Evolutionary conservation across 208 protist species (phyloP).

Genomic region (Leishmania tarentolae): DNA sequence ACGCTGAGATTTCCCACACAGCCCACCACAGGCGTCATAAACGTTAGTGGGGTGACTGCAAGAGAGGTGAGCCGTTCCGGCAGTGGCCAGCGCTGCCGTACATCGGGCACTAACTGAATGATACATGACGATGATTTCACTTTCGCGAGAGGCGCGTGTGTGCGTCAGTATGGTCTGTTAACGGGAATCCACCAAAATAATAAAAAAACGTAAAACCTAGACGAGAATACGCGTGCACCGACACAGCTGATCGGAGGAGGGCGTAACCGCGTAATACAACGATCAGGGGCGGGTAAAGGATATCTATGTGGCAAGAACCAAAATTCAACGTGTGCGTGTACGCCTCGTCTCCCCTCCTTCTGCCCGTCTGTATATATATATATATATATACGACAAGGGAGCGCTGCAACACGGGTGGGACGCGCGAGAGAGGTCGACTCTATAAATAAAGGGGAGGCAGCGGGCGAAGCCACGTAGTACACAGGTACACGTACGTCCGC

Average conservation of each 20-base stretch:
- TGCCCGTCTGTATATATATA: too few species aligned
- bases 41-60: neutral
- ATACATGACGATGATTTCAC: conserved; percentile 17
- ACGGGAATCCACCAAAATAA: neutral
- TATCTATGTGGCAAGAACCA: neutral
- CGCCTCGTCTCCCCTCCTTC: neutral
- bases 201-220: conserved; percentile 2
- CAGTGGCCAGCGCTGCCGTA: conserved; percentile 2
- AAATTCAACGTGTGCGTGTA: neutral
- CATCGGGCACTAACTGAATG: conserved; percentile 13
- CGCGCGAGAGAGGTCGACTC: neutral
- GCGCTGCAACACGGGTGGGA: neutral
- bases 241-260: neutral
- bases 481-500: neutral
- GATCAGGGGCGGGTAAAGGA: neutral
- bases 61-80: neutral
- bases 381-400: too few species aligned
- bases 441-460: neutral
- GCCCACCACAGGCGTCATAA: neutral
- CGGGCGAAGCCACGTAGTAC: neutral
- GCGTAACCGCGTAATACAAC: neutral
- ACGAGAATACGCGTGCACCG: neutral
- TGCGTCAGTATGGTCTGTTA: neutral
- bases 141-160: neutral
- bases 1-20: neutral